Conservation (phyloP, 1,284 basidiomycete genomes). For the Gymnopus androsaceus region DNA sequence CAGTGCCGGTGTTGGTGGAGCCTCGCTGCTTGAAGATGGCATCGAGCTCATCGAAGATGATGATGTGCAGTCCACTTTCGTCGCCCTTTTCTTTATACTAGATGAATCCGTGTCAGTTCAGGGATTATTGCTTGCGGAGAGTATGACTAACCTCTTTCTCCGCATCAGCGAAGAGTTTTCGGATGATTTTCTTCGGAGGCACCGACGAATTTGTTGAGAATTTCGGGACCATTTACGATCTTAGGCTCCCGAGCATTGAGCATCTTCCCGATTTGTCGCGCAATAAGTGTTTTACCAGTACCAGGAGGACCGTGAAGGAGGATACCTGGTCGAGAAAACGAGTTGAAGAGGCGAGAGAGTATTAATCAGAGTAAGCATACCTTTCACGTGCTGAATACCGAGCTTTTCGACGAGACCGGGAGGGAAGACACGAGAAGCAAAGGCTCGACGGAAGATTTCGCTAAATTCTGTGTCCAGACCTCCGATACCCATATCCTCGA, state of each 20-base stretch:
- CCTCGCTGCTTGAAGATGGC: constrained; percentile 99
- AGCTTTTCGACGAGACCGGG: constrained; percentile 96
- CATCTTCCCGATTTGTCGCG: constrained; percentile 99
- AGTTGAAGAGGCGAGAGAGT: not conserved
- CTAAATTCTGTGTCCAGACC: constrained; percentile 95
- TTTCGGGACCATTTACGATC: constrained; percentile 97
- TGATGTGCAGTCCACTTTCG: constrained; percentile 97
- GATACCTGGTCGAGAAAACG: constrained; percentile 60
- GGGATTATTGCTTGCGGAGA: not conserved
- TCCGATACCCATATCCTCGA: constrained; percentile 99
- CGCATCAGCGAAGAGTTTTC: constrained; percentile 96
- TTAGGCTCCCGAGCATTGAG: constrained; percentile 98
- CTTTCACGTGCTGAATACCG: constrained; percentile 98
- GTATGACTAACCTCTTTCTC: constrained; percentile 81
- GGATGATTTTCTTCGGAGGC: constrained; percentile 98
- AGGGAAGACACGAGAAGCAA: constrained; percentile 97
- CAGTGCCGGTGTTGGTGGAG: constrained; percentile 86
- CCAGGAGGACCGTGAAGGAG: constrained; percentile 96
- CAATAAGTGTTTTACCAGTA: constrained; percentile 98
- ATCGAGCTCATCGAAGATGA: constrained; percentile 99
- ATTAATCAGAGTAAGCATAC: constrained; percentile 39
- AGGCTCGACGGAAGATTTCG: constrained; percentile 97
- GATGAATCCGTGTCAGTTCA: not conserved
- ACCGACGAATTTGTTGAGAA: constrained; percentile 97
- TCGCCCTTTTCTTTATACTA: constrained; percentile 99